Evolutionary conservation across 164 flowering plant genomes (phyloP).

Genomic region (Dillenia suffruticosa): DNA sequence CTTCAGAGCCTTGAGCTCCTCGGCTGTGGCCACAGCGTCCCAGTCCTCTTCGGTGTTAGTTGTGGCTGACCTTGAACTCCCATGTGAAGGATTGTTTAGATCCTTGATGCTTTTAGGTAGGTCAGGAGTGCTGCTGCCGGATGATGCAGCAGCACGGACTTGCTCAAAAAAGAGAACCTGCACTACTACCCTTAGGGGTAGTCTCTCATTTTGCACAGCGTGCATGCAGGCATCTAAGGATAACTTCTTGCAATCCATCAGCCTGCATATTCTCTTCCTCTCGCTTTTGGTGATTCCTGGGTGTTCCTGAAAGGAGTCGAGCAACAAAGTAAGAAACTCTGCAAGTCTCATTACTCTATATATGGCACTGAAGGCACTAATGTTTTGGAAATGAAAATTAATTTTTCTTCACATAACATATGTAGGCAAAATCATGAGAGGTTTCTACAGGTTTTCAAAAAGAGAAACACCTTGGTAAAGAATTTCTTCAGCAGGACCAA

Average conservation of each 20-base stretch:
- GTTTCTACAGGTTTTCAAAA: too few species aligned
- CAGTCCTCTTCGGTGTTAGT: slow-evolving; percentile 68
- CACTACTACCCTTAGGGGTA: slow-evolving; percentile 80
- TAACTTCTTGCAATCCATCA: slow-evolving; percentile 93
- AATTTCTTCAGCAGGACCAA: too few species aligned
- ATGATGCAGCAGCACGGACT: slow-evolving; percentile 52
- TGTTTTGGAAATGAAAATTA: too few species aligned
- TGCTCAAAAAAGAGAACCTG: slow-evolving; percentile 98
- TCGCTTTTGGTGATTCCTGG: slow-evolving; percentile 77
- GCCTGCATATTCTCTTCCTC: slow-evolving; percentile 77
- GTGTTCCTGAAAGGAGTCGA: slow-evolving; percentile 55
- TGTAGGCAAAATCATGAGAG: too few species aligned
- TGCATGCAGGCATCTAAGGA: slow-evolving; percentile 92
- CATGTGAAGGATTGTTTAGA: slow-evolving; percentile 41
- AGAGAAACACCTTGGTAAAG: too few species aligned
- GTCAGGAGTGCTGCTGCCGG: slow-evolving; percentile 54
- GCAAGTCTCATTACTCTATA: too few species aligned
- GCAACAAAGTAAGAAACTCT: too few species aligned
- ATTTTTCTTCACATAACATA: too few species aligned
- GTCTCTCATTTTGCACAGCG: slow-evolving; percentile 93
- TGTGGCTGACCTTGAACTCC: slow-evolving; percentile 57
- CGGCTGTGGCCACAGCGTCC: slow-evolving; percentile 54
- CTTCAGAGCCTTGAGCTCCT: slow-evolving; percentile 57
- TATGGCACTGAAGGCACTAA: too few species aligned
- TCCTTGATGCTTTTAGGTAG: slow-evolving; percentile 46